These are phyloP conservation scores for Penicillium alfredii DNA, from an alignment of 495 filamentous ascomycete species.

Conservation along the genomic window DNA sequence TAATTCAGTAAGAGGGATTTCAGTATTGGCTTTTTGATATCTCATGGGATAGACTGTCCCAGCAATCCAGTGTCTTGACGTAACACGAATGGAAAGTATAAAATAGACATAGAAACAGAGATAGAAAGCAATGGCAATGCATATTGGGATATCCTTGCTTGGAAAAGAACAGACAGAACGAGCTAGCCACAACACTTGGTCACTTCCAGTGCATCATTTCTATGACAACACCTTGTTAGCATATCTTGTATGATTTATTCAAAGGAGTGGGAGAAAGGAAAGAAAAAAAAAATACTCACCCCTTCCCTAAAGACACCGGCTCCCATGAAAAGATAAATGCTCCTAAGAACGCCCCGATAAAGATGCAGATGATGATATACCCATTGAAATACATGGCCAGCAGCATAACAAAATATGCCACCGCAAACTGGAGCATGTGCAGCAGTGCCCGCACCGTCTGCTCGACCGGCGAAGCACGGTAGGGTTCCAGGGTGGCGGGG, in stretches of 20 bases:
- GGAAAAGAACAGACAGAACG: no score
- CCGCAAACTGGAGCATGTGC: conserved; percentile 61
- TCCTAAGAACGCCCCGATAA: conserved; percentile 57
- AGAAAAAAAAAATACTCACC: conserved; percentile 11
- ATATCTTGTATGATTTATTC: not conserved
- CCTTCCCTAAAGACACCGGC: conserved; percentile 3
- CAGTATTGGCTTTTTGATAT: no score
- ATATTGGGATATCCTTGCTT: no score
- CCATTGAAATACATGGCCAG: conserved; percentile 63
- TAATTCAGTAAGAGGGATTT: no score
- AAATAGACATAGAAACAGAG: no score
- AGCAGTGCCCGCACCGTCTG: conserved; percentile 57
- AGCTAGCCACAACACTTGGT: conserved; percentile 34
- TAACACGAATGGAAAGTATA: no score
- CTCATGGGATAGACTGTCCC: no score
- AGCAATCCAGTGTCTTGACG: no score
- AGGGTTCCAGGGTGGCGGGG: conserved; percentile 7
- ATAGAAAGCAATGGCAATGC: no score
- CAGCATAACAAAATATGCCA: conserved; percentile 69
- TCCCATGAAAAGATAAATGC: conserved; percentile 58
- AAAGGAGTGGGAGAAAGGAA: conserved; percentile 1
- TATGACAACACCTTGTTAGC: conserved; percentile 3
- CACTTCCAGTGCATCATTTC: conserved; percentile 30
- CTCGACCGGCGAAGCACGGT: conserved; percentile 48
- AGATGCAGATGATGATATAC: conserved; percentile 57